These are phyloP conservation scores for Diplodia mutila DNA, from an alignment of 2,329 filamentous ascomycete species.

Conservation along the genomic window DNA sequence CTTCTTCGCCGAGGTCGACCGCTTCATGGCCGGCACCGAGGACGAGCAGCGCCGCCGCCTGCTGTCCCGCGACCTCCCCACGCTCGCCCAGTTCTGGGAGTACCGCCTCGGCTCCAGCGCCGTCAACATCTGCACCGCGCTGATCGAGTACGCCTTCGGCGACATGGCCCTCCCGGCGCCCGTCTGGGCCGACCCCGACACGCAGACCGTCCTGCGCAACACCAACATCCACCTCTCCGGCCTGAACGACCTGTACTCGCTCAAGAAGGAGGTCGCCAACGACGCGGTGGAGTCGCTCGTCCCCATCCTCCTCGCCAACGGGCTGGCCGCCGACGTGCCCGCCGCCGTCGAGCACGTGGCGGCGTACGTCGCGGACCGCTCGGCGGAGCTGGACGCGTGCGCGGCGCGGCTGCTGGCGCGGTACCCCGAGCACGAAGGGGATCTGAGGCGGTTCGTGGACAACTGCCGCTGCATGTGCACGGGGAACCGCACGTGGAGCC, in stretches of 20 bases:
- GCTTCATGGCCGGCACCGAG: conserved; percentile 15
- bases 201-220: not conserved
- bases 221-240: conserved; percentile 17
- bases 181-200: conserved; percentile 7
- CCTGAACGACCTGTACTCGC: conserved; percentile 12
- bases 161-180: not conserved
- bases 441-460: not conserved
- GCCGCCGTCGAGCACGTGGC: not conserved
- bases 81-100: conserved; percentile 8
- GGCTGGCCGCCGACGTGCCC: not conserved
- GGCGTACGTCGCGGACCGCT: not conserved
- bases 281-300: not conserved
- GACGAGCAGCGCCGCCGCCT: conserved; percentile 15
- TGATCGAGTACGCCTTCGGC: conserved; percentile 1
- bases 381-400: not conserved
- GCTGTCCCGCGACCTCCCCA: not conserved
- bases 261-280: conserved; percentile 13
- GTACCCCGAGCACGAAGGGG: not conserved
- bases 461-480: conserved; percentile 22
- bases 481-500: conserved; percentile 8
- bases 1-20: conserved; percentile 10
- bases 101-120: conserved; percentile 12
- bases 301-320: conserved; percentile 10
- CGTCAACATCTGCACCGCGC: conserved; percentile 7
- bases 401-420: not conserved